These are phyloP conservation scores for Speleostelium caveatum DNA, from an alignment of 78 protist species.

Conservation along the genomic window DNA sequence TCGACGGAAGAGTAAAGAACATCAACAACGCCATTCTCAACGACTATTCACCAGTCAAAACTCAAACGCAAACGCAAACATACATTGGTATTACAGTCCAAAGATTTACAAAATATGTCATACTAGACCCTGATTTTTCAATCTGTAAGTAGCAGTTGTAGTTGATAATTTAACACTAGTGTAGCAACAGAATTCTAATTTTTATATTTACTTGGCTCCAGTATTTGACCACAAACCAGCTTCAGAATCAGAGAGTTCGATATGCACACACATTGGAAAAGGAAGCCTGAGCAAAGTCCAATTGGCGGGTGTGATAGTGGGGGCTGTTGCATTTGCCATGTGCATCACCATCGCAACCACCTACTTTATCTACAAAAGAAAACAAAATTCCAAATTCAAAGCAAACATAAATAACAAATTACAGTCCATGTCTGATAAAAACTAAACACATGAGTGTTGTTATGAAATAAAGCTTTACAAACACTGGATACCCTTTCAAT, in stretches of 20 bases:
- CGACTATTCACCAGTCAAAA: background rate
- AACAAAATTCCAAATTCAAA: background rate
- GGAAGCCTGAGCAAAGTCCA: constrained; percentile 1
- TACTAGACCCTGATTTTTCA: constrained; percentile 31
- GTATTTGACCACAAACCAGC: background rate
- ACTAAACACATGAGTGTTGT: no score
- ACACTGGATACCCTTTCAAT: no score
- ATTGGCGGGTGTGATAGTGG: constrained; percentile 33
- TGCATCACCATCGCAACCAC: background rate
- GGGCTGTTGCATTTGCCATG: background rate
- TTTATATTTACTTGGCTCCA: background rate
- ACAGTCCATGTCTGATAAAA: no score
- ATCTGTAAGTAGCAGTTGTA: no score
- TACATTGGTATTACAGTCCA: constrained; percentile 33
- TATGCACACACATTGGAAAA: background rate
- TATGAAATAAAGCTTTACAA: no score
- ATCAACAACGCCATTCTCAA: background rate
- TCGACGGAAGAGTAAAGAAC: background rate
- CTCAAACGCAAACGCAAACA: background rate
- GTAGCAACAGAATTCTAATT: no score
- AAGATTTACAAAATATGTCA: background rate
- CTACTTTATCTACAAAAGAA: background rate
- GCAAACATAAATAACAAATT: no score
- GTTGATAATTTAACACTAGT: no score
- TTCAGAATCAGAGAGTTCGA: background rate